phyloP scores from a whole-genome alignment of 768 basidiomycete species.

The Fomitopsis serialis region DNA sequence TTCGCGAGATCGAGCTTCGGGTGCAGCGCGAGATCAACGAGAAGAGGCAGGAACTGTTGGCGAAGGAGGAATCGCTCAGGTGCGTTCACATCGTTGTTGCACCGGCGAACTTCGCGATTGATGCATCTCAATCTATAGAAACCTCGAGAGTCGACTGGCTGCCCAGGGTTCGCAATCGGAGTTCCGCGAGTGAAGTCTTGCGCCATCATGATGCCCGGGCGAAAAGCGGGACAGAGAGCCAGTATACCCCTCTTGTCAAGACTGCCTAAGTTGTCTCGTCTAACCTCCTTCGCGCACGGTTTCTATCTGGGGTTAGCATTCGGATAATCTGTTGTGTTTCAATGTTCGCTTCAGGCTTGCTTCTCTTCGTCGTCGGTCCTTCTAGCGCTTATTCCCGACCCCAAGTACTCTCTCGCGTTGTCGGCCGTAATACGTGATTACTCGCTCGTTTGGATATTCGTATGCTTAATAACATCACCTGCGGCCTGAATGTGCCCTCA shows the following conservation, averaged over 20 bases:
- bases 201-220: conserved; percentile 26
- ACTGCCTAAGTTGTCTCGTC: neutral
- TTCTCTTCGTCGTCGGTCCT: conserved; percentile 3
- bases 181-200: conserved; percentile 32
- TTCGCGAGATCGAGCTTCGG: conserved; percentile 97
- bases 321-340: conserved; percentile 8
- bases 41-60: conserved; percentile 93
- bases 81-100: conserved; percentile 25
- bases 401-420: neutral
- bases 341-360: conserved; percentile 3
- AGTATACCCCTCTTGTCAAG: conserved; percentile 24
- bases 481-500: no score
- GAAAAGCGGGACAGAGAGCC: conserved; percentile 14
- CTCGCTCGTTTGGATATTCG: conserved; percentile 2
- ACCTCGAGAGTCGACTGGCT: conserved; percentile 85
- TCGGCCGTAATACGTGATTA: neutral
- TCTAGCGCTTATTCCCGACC: neutral
- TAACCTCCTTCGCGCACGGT: neutral
- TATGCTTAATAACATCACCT: neutral
- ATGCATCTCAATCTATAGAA: conserved; percentile 37
- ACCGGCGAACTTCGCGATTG: conserved; percentile 4
- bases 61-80: conserved; percentile 94
- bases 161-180: conserved; percentile 82
- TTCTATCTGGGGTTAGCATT: neutral
- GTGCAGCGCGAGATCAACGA: conserved; percentile 98